Base-by-base conservation (phyloP, 169 alveolate genomes). In the Neospora caninum region DNA sequence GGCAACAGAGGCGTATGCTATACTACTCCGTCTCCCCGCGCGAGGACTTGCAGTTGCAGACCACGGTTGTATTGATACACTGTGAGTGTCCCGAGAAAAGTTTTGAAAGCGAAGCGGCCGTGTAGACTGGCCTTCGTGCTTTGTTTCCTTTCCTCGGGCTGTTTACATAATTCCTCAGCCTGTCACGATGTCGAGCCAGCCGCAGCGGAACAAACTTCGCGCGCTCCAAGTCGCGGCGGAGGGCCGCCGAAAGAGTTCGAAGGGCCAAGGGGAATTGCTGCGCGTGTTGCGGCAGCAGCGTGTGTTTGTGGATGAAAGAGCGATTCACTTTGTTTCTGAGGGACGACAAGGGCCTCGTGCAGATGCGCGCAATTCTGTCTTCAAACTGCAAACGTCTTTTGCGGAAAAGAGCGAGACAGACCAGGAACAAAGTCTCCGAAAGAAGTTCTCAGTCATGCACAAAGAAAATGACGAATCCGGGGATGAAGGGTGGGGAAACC, bases 261-360 rank as follows among this genome's bases (percentile, higher is more conserved):
- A 27, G 10, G 89, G 89, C 69, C 18, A 31, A 22, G 64, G 41
- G 41, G 89, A 82, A 34, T 29, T 82, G 27, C 29, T 82, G 67
- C 53, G 89, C 58, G 67, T 82, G n/a, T 25, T 82, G 4, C n/a
- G 89, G 0, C 53, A 42, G 38, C 89, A 82, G 89, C 53, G 89
- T n/a, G 89, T 82, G 34, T 36, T 10, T 29, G 64, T 82, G 34
- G 89, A 82, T 67, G 41, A 82, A 29, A 82, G 64, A 7, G 89
- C 89, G 38, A 82, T 82, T 9, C 89, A 82, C 64, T 82, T 82
- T 31, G 89, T 82, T 4, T 39, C 89, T 1, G 53, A 39, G 41
- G 43, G 54, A 2, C 86, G 86, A 10, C 43, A 10, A 2, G 86
- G 89, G n/a, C 53, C 89, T 1, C 64, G 89, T 1, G 89, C 67